These are phyloP conservation scores for Podospora sp. DNA, from an alignment of 495 filamentous ascomycete genomes.

Conservation along the genomic window DNA sequence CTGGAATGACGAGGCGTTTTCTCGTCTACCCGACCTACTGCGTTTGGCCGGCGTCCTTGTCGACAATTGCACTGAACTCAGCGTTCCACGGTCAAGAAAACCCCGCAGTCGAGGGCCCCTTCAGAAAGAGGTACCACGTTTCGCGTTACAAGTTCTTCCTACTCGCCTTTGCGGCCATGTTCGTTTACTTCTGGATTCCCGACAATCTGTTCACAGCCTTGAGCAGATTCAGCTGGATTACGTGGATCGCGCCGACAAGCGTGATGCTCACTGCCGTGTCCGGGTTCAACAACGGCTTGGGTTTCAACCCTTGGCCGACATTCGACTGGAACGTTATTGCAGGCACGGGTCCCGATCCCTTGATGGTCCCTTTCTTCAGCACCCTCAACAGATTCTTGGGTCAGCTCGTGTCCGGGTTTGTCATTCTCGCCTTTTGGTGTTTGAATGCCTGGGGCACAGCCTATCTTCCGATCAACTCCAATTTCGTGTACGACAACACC, in stretches of 20 bases:
- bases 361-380: conserved; percentile 45
- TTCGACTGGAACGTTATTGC: conserved; percentile 43
- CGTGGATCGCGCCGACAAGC: conserved; percentile 41
- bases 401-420: conserved; percentile 25
- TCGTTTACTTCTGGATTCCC: conserved; percentile 37
- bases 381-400: conserved; percentile 44
- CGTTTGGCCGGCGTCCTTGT: conserved; percentile 45
- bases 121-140: conserved; percentile 32
- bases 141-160: conserved; percentile 41
- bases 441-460: conserved; percentile 39
- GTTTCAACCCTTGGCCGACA: conserved; percentile 43
- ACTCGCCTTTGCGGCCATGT: conserved; percentile 25
- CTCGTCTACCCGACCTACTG: conserved; percentile 52
- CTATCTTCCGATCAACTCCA: conserved; percentile 43
- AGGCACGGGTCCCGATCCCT: conserved; percentile 35
- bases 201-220: conserved; percentile 33
- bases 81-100: conserved; percentile 41
- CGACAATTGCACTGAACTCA: conserved; percentile 44
- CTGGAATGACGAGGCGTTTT: conserved; percentile 56
- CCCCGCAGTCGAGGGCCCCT: conserved; percentile 36
- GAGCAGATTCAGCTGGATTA: conserved; percentile 35
- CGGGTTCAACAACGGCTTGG: conserved; percentile 41
- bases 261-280: conserved; percentile 35
- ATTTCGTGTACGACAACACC: conserved; percentile 40
- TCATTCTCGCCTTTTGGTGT: conserved; percentile 41